These are phyloP conservation scores for Arbutus unedo DNA, from an alignment of 148 eudicot genomes.

Conservation along the genomic window DNA sequence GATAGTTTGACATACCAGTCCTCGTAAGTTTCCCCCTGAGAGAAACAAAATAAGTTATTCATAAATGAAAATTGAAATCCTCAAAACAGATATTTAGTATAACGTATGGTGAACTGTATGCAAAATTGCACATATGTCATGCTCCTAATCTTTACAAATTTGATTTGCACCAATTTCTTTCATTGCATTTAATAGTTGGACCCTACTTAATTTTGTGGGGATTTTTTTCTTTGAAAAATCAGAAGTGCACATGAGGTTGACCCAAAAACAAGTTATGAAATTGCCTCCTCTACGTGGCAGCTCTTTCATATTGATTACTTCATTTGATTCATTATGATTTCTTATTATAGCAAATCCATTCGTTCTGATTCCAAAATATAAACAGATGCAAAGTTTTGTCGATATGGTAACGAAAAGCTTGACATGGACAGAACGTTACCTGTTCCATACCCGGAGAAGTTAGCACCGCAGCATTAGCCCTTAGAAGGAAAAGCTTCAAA, in stretches of 20 bases:
- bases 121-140: not conserved
- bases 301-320: too few species aligned
- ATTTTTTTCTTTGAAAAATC: not conserved
- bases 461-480: constrained; percentile 36
- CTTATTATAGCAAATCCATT: not conserved
- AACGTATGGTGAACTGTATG: not conserved
- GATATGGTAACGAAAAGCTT: not conserved
- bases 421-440: constrained; percentile 27
- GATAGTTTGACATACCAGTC: constrained; percentile 43
- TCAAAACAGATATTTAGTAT: not conserved
- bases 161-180: not conserved
- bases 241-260: not conserved
- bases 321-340: not conserved
- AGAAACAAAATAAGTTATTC: constrained; percentile 2
- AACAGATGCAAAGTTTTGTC: not conserved
- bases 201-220: not conserved
- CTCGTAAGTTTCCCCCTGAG: constrained; percentile 23
- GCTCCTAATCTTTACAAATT: not conserved
- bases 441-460: constrained; percentile 43
- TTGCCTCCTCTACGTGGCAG: not conserved
- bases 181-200: not conserved
- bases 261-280: not conserved
- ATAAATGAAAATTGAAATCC: not conserved
- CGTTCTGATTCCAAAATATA: not conserved
- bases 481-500: constrained; percentile 38